Evolutionary conservation across 2,329 filamentous ascomycete genomes (phyloP).

Genomic region (Tolypocladium ovalisporum): DNA sequence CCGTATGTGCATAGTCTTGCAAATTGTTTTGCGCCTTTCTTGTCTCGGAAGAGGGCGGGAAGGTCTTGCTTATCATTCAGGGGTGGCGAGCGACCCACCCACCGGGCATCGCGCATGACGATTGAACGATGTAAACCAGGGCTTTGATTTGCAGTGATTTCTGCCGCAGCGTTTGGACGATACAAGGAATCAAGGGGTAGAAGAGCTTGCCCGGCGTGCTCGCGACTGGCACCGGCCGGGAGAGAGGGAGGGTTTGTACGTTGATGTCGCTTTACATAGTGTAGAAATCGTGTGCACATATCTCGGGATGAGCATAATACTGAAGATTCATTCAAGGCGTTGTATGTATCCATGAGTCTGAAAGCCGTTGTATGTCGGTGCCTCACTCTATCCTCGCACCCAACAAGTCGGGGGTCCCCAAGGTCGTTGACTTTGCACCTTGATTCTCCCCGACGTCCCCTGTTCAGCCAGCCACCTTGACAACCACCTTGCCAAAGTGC

Average conservation of each 20-base stretch:
- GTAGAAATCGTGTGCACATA: neutral
- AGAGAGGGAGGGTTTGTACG: neutral
- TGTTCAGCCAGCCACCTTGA: slow-evolving; percentile 23
- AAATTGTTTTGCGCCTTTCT: neutral
- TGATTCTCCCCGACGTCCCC: too few relatives aligned
- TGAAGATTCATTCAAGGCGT: neutral
- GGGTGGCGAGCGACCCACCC: neutral
- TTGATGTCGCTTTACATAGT: slow-evolving; percentile 1
- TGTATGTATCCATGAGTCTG: neutral
- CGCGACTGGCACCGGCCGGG: neutral
- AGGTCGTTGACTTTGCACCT: too few relatives aligned
- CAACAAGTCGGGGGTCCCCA: neutral
- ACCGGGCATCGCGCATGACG: neutral
- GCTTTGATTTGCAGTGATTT: neutral
- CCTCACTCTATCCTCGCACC: neutral
- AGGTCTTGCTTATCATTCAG: neutral
- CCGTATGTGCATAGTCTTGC: neutral
- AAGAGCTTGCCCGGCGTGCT: neutral
- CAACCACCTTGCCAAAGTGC: slow-evolving; percentile 48
- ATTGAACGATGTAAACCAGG: neutral
- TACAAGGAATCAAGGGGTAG: neutral
- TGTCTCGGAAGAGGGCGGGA: neutral
- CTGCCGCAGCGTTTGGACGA: neutral
- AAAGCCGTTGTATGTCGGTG: neutral
- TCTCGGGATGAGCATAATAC: neutral